Conservation (phyloP, 2,329 filamentous ascomycete genomes). For the Neonectria faginata region DNA sequence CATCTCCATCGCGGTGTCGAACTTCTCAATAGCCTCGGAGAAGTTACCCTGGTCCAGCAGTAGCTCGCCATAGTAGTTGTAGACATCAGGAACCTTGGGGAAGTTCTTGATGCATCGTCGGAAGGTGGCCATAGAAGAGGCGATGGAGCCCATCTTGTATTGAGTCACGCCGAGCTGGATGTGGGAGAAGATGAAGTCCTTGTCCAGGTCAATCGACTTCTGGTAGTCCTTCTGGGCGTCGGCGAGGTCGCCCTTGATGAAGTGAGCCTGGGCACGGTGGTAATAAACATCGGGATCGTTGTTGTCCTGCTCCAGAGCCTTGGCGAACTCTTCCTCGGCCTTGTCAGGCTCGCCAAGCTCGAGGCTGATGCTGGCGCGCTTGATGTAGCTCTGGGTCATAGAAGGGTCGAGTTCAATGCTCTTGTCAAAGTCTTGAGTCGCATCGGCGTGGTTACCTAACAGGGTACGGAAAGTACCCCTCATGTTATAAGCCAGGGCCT, state of each 20-base stretch:
- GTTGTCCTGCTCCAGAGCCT: conserved; percentile 85
- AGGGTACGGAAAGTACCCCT: conserved; percentile 96
- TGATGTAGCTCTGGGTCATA: conserved; percentile 97
- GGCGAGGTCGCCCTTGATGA: conserved; percentile 93
- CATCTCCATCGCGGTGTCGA: conserved; percentile 98
- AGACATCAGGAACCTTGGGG: conserved; percentile 94
- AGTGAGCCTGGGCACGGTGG: conserved; percentile 97
- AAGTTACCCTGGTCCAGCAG: conserved; percentile 97
- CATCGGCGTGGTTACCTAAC: conserved; percentile 85
- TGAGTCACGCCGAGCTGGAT: conserved; percentile 99
- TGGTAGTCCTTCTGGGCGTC: conserved; percentile 99
- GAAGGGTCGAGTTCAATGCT: conserved; percentile 89
- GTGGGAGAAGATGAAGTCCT: conserved; percentile 98
- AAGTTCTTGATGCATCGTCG: conserved; percentile 98
- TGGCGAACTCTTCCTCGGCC: conserved; percentile 87
- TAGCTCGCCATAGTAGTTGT: conserved; percentile 99
- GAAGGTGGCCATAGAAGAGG: conserved; percentile 98
- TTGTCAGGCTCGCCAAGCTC: conserved; percentile 91
- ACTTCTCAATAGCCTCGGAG: conserved; percentile 95
- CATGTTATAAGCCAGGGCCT: conserved; percentile 95
- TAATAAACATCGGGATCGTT: conserved; percentile 98
- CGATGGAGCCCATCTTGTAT: conserved; percentile 99
- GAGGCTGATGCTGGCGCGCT: conserved; percentile 97
- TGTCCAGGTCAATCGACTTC: conserved; percentile 97
- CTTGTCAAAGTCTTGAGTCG: conserved; percentile 88